Evolutionary conservation across 768 basidiomycete genomes (phyloP).

Genomic region (Mycena indigotica): DNA sequence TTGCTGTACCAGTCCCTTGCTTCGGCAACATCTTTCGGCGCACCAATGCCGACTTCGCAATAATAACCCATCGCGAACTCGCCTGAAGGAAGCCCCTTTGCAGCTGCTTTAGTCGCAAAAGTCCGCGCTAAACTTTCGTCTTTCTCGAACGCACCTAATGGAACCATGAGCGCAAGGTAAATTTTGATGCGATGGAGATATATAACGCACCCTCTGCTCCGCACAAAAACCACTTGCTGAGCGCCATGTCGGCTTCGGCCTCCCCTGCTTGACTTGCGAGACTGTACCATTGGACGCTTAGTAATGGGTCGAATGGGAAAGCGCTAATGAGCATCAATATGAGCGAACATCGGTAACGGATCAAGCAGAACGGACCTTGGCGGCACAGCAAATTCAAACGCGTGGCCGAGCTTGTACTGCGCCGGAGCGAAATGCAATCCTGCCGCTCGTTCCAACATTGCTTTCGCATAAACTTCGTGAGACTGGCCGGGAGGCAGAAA

Average conservation of each 20-base stretch:
- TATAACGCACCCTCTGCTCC: constrained; percentile 48
- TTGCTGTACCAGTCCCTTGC: constrained; percentile 80
- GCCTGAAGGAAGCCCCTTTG: constrained; percentile 74
- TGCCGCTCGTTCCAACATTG: constrained; percentile 81
- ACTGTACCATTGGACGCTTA: constrained; percentile 89
- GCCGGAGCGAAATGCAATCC: constrained; percentile 83
- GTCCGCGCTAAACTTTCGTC: constrained; percentile 84
- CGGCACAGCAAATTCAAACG: constrained; percentile 87
- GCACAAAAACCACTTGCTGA: constrained; percentile 96
- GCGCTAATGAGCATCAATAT: constrained; percentile 1
- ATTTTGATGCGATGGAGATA: not conserved
- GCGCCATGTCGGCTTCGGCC: constrained; percentile 93
- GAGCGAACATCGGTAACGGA: not conserved
- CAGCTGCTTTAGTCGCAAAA: constrained; percentile 87
- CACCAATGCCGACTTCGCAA: constrained; percentile 88
- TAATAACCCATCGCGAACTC: constrained; percentile 98
- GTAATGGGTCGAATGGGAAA: constrained; percentile 83
- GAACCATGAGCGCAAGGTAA: not conserved
- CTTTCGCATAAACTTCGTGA: constrained; percentile 63
- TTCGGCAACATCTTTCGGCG: constrained; percentile 57
- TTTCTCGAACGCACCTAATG: constrained; percentile 72
- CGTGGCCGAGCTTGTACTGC: constrained; percentile 91
- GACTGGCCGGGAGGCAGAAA: constrained; percentile 55
- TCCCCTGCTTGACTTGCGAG: constrained; percentile 85
- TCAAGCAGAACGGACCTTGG: constrained; percentile 36